Evolutionary conservation across 179 eudicot genomes (phyloP), one percentile per base, ranked within the genome.

Genomic region (Silene coronaria): DNA sequence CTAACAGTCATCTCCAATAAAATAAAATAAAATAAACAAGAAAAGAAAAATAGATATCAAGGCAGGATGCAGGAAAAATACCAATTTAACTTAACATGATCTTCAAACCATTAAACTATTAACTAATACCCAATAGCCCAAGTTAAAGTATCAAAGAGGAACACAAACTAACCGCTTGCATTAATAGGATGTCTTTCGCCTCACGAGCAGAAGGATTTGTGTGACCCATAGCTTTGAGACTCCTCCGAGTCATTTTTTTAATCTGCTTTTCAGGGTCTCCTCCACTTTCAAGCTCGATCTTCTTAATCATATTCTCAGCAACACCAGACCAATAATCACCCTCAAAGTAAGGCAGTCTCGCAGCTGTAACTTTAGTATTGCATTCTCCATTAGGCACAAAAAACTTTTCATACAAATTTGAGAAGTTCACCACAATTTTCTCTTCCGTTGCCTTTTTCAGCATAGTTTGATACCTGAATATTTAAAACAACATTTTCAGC

Each of bases 341-440:
- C 72, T 91, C 97, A 81, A 93, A 91, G 82, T 89, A 90, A 57
- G 98, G 98, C 71, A 94, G 79, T 77, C 89, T 91, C 57, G 96
- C 91, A 65, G 89, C 90, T 36, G 92, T 90, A 73, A 91, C 85
- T 78, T 88, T 91, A 73, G 79, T 74, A 67, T 81, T 88, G 70
- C 72, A 48, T 74, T 83, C 87, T 70, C 80, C 91, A 78, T 74
- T 81, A 63, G 86, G 88, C 38, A 80, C 83, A 83, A 94, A 91
- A 80, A 88, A 89, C 80, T 85, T 79, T 76, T 90, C 90, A 79
- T 87, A 89, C 28, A 92, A 80, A 80, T 86, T 90, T 73, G 91
- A 86, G 76, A 67, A 81, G 68, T 82, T 85, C 78, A 88, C 89
- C 76, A 89, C 91, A 79, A 91, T 82, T 59, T 82, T 78, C 70